These are phyloP conservation scores for Scheffersomyces cryptocercus DNA, from an alignment of 1,139 yeast genomes.

Conservation along the genomic window DNA sequence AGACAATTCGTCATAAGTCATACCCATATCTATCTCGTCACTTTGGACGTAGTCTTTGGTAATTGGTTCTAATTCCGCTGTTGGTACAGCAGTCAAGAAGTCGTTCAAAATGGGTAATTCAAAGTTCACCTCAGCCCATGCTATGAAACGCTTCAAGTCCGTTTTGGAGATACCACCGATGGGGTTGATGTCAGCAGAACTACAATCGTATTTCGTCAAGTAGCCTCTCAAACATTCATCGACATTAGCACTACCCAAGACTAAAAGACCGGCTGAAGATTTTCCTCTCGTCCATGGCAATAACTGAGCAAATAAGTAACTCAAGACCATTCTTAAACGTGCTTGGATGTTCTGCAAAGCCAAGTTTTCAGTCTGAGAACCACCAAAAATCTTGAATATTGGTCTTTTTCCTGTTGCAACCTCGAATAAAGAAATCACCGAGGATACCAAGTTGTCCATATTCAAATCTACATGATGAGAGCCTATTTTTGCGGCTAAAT, in stretches of 20 bases:
- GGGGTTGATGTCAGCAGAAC: constrained; percentile 95
- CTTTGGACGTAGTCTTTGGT: constrained; percentile 90
- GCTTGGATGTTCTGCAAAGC: constrained; percentile 97
- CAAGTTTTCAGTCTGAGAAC: constrained; percentile 83
- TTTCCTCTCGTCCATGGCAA: constrained; percentile 85
- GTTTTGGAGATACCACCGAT: constrained; percentile 96
- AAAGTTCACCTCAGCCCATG: constrained; percentile 70
- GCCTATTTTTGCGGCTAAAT: constrained; percentile 73
- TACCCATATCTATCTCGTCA: constrained; percentile 97
- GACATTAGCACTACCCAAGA: constrained; percentile 95
- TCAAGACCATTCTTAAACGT: constrained; percentile 88
- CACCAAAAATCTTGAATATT: constrained; percentile 88
- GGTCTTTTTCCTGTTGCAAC: constrained; percentile 90
- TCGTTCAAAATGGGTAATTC: constrained; percentile 74
- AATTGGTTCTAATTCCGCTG: constrained; percentile 97
- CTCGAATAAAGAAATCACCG: constrained; percentile 76
- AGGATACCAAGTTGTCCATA: constrained; percentile 79
- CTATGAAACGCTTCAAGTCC: constrained; percentile 82
- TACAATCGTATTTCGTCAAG: constrained; percentile 93
- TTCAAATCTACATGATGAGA: constrained; percentile 89
- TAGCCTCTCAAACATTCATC: constrained; percentile 96
- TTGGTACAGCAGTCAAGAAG: constrained; percentile 88
- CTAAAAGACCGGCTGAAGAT: constrained; percentile 67
- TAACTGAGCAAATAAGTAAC: constrained; percentile 89
- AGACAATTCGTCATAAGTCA: constrained; percentile 92